A percentile compares a stretch with the other conserved stretches of the same genome.
These are phyloP conservation scores for Solanum paucissectum DNA, from an alignment of 257 asterid genomes.

Conservation along the genomic window DNA sequence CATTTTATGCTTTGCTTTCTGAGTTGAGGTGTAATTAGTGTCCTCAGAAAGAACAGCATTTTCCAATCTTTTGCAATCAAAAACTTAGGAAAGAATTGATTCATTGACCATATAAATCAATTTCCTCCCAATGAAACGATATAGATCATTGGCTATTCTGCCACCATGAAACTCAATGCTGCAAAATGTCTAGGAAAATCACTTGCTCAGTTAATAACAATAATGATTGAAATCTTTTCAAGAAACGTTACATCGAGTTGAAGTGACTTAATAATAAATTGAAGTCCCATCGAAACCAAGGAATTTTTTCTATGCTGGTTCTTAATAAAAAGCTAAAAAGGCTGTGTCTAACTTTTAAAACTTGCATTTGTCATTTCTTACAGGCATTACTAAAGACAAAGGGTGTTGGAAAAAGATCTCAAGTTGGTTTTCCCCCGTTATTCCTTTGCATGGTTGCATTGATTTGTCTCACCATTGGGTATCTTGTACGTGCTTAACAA, in stretches of 20 bases:
- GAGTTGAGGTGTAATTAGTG: background rate
- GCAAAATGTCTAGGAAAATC: background rate
- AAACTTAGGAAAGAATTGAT: background rate
- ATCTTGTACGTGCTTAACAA: slow-evolving; percentile 8
- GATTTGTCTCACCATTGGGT: slow-evolving; percentile 26
- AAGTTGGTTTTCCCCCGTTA: slow-evolving; percentile 33
- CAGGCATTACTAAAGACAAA: slow-evolving; percentile 25
- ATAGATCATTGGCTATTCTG: background rate
- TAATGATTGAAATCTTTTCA: background rate
- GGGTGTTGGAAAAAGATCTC: slow-evolving; percentile 12
- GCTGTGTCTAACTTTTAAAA: background rate
- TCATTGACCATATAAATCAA: background rate
- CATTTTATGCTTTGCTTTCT: background rate
- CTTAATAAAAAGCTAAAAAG: background rate
- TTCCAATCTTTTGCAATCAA: background rate
- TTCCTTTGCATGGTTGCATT: slow-evolving; percentile 31
- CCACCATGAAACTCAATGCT: background rate
- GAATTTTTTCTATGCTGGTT: background rate
- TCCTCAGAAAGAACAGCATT: background rate
- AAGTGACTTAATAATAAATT: background rate
- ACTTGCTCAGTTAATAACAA: background rate
- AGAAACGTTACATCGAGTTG: background rate
- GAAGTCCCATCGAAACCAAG: background rate
- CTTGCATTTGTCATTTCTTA: background rate
- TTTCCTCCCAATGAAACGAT: background rate